Base-by-base conservation (phyloP, 208 protist species). In the Wallacemonas rigidus region DNA sequence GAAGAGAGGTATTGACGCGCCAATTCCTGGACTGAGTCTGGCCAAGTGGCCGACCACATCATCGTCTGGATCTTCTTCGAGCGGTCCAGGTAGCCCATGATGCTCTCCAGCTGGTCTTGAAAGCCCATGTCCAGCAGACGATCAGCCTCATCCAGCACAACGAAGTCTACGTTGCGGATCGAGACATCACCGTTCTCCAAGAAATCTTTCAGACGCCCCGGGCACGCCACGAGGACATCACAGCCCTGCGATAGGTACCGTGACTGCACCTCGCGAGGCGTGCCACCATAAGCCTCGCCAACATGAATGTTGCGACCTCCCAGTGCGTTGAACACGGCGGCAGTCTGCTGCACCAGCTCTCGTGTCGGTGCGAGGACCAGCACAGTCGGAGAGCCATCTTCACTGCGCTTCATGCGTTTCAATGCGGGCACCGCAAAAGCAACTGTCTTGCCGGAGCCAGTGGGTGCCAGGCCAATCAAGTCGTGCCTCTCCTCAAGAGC, bases 71-170 rank as follows among this genome's bases (percentile, higher is more conserved):
- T 72, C 26, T 78, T 81, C 38, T 61, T 53, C 8, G 74, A 74
- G 4, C 81, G 58, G 55, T 88, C 81, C 26, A 89, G 50, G 75
- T 91, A 90, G 44, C 80, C 74, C n/a, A 99, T 40, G 75, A 99
- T 99, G 38, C 95, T 83, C 70, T 99, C 97, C 14, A 98, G 75
- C 70, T 97, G 88, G n/a, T 89, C 74, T 73, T 92, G 77, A 67
- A 98, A 97, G 14, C 95, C 94, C 95, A 98, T 98, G 72, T 98
- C 95, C 36, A 98, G 83, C 61, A 98, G 83, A 12, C 96, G 82
- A 88, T 99, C 99, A 8, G 98, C 99, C 84, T 99, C 99, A 84
- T 99, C 99, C 82, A 99, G 99, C 3, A 99, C 98, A 1, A 99
- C 69, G 69, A 98, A 99, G 58, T 98, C 83, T 15, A 99, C 64